phyloP scores from a whole-genome alignment of 148 eudicot genomes.

The Pharnaceum exiguum region DNA sequence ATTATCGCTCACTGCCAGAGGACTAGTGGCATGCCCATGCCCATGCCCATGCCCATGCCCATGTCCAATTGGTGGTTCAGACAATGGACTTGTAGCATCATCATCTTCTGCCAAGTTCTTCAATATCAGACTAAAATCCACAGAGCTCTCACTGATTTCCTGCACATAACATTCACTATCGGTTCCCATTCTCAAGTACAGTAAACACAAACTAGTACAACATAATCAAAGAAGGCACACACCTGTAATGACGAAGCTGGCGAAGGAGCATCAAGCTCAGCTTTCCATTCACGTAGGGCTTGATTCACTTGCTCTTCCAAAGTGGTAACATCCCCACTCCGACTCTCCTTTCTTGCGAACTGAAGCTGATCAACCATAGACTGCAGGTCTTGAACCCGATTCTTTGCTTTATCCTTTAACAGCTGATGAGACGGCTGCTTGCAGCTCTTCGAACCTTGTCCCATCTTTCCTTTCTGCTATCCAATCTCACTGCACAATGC shows the following conservation, averaged over 20 bases:
- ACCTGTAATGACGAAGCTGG: conserved; percentile 39
- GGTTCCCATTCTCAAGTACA: not conserved
- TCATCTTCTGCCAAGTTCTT: conserved; percentile 30
- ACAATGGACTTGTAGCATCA: conserved; percentile 42
- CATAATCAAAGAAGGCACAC: conserved; percentile 4
- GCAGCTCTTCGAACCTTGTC: conserved; percentile 31
- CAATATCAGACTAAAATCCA: conserved; percentile 29
- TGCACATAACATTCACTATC: conserved; percentile 16
- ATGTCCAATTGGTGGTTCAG: conserved; percentile 13
- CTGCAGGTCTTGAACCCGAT: conserved; percentile 39
- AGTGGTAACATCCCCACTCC: conserved; percentile 29
- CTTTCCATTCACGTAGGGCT: conserved; percentile 40
- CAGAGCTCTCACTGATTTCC: conserved; percentile 36
- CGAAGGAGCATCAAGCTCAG: conserved; percentile 40
- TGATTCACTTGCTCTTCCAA: conserved; percentile 39
- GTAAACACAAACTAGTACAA: not conserved
- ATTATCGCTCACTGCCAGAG: conserved; percentile 3
- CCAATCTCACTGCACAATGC: conserved; percentile 4
- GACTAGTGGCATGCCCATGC: conserved; percentile 17
- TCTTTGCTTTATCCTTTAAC: conserved; percentile 39
- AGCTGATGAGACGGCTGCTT: conserved; percentile 34
- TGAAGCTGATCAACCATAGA: conserved; percentile 30
- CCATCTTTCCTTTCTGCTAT: conserved; percentile 14
- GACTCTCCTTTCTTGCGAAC: conserved; percentile 38
- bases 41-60: conserved; percentile 13